A percentile compares a stretch with the other conserved stretches of the same genome.
These are phyloP conservation scores for Amylocarpus encephaloides DNA, from an alignment of 2,329 filamentous ascomycete genomes.

Conservation along the genomic window DNA sequence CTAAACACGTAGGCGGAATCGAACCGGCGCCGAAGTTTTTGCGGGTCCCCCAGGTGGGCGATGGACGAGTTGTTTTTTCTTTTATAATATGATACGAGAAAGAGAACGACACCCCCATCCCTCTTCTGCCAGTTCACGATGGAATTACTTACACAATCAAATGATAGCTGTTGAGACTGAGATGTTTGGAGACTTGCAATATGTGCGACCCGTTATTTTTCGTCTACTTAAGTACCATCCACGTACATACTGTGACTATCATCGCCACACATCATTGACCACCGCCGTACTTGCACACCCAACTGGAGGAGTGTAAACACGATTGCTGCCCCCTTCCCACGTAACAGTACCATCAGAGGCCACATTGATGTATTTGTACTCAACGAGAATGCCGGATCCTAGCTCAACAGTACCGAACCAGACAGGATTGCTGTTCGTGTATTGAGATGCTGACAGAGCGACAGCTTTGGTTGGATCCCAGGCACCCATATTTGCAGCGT, in stretches of 20 bases:
- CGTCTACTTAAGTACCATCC: too few species aligned
- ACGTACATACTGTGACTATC: neutral
- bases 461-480: constrained; percentile 54
- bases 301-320: constrained; percentile 24
- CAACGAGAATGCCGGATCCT: constrained; percentile 46
- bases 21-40: too few species aligned
- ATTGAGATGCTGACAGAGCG: constrained; percentile 50
- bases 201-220: neutral
- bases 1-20: too few species aligned
- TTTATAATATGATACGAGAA: too few species aligned
- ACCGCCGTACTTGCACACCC: constrained; percentile 21
- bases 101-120: too few species aligned
- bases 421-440: constrained; percentile 52
- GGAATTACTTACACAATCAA: constrained; percentile 12
- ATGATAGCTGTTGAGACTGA: too few species aligned
- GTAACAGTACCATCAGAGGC: constrained; percentile 45
- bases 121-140: constrained; percentile 15
- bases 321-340: constrained; percentile 55
- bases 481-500: constrained; percentile 49
- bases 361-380: constrained; percentile 66
- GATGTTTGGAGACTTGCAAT: neutral
- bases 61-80: too few species aligned
- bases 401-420: constrained; percentile 55
- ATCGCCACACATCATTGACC: constrained; percentile 24
- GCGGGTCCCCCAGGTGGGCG: constrained; percentile 13